Conservation (phyloP, 306 rosid genomes). For the Chamaecrista fasciculata region DNA sequence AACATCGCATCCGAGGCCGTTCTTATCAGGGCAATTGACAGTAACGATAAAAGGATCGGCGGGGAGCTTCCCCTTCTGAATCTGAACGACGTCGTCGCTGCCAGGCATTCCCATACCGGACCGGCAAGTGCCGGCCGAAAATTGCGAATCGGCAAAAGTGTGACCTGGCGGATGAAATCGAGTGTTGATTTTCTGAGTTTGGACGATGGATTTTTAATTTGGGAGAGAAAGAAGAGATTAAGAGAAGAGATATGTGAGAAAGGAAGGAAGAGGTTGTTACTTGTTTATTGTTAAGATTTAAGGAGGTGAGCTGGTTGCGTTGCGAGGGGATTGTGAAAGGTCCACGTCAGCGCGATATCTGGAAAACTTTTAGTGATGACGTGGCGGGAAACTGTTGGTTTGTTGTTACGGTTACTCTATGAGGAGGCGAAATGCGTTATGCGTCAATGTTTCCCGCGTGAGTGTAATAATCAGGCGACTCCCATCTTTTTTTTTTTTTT, state of each 20-base stretch:
- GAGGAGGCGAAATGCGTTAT: background rate
- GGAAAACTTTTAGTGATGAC: constrained; percentile 11
- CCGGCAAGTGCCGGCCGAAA: background rate
- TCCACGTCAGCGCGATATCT: constrained; percentile 31
- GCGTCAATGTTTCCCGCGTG: background rate
- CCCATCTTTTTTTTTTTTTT: no score
- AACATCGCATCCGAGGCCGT: constrained; percentile 71
- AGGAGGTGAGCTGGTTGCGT: no score
- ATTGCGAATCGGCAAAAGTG: background rate
- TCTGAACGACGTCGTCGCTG: constrained; percentile 61
- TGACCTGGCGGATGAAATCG: background rate
- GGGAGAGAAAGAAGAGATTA: background rate
- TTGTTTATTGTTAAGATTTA: no score
- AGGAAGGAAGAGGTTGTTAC: background rate
- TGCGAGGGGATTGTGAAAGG: background rate
- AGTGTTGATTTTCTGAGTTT: background rate
- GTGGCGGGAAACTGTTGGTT: constrained; percentile 3
- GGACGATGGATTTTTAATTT: background rate
- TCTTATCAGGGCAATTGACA: constrained; percentile 69
- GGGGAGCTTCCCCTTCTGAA: constrained; percentile 36
- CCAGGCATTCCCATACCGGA: constrained; percentile 37
- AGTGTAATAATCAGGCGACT: background rate
- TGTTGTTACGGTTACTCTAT: background rate
- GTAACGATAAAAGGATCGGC: constrained; percentile 57
- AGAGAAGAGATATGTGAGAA: no score